Percentiles rank a stretch among this genome's conserved stretches.
Conservation (phyloP, 768 basidiomycete genomes). For the Amanita molliuscula region DNA sequence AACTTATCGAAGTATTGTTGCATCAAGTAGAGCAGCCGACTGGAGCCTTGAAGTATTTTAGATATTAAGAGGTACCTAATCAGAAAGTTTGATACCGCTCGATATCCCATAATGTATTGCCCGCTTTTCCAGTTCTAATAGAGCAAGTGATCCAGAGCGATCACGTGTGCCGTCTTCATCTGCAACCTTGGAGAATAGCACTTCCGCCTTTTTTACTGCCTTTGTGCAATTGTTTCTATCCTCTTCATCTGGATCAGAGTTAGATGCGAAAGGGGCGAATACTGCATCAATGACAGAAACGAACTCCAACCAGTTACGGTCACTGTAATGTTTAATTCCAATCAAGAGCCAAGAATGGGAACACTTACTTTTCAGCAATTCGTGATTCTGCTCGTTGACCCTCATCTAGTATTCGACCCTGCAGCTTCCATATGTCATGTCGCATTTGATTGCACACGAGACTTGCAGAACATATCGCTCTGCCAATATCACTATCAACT, state of each 20-base stretch:
- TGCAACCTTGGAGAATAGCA: constrained; percentile 46
- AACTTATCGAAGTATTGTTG: constrained; percentile 61
- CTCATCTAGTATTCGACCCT: constrained; percentile 51
- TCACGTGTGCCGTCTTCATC: constrained; percentile 62
- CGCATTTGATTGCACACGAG: constrained; percentile 68
- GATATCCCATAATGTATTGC: constrained; percentile 36
- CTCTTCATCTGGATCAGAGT: constrained; percentile 18
- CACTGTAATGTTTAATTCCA: constrained; percentile 26
- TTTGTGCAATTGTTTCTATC: constrained; percentile 26
- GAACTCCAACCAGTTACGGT: constrained; percentile 85
- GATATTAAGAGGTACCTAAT: not conserved
- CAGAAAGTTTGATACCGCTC: constrained; percentile 23
- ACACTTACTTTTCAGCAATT: constrained; percentile 49
- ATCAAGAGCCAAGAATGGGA: not conserved
- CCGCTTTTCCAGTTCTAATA: constrained; percentile 69
- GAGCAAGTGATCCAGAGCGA: constrained; percentile 61
- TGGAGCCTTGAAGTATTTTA: constrained; percentile 26
- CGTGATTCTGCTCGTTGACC: constrained; percentile 46
- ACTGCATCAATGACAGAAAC: constrained; percentile 62
- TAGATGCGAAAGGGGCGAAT: constrained; percentile 30
- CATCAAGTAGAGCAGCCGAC: constrained; percentile 36
- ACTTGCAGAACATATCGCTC: constrained; percentile 56
- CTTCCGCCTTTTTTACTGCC: constrained; percentile 31
- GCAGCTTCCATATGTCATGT: constrained; percentile 54
- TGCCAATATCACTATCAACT: constrained; percentile 59